Evolutionary conservation across 257 asterid genomes (phyloP).

Genomic region (Nicotiana obtusifolia): DNA sequence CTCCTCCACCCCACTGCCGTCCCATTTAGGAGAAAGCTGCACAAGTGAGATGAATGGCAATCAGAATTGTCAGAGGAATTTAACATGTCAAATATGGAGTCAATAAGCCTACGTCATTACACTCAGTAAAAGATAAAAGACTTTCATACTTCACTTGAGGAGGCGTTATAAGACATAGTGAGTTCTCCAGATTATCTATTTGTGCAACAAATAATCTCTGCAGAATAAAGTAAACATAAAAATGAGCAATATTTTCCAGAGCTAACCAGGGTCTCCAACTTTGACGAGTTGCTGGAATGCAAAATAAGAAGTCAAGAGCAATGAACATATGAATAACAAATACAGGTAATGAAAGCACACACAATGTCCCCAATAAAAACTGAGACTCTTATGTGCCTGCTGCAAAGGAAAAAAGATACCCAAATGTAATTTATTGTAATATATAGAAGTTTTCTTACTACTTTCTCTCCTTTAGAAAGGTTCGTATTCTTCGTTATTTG

Average conservation of each 20-base stretch:
- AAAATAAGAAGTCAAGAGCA: not conserved
- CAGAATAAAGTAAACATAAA: conserved; percentile 20
- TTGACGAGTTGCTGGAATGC: not conserved
- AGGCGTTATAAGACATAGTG: conserved; percentile 81
- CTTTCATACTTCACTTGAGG: conserved; percentile 63
- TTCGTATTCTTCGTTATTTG: conserved; percentile 46
- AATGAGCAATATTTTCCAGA: not conserved
- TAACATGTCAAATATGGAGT: not conserved
- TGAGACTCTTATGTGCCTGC: not conserved
- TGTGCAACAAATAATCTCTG: conserved; percentile 81
- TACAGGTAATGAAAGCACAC: not conserved
- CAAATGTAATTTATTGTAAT: not conserved
- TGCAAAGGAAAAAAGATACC: not conserved
- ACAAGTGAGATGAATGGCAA: conserved; percentile 20
- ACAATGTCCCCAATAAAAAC: not conserved
- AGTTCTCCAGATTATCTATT: conserved; percentile 57
- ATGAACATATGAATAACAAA: not conserved
- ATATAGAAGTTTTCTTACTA: conserved; percentile 43
- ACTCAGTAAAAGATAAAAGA: conserved; percentile 6
- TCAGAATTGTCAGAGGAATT: not conserved
- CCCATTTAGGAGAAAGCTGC: conserved; percentile 91
- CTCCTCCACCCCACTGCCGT: conserved; percentile 67
- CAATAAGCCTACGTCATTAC: not conserved
- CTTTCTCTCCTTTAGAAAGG: conserved; percentile 43
- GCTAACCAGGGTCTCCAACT: not conserved